A percentile compares a stretch with the other conserved stretches of the same genome.
Conservation (phyloP, 768 basidiomycete genomes). For the Guyanaporus albipodus region DNA sequence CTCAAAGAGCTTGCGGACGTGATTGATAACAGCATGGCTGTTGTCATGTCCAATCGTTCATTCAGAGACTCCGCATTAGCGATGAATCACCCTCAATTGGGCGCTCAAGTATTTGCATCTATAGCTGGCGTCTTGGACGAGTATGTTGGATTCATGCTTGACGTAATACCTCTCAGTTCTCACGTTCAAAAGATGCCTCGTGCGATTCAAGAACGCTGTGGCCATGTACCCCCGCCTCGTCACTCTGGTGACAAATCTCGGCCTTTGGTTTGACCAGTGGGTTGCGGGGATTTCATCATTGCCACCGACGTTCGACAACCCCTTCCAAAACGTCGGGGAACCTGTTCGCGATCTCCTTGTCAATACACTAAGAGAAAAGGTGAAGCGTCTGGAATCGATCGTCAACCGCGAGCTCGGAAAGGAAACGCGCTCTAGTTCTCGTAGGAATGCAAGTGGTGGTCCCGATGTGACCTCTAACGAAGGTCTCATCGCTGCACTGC, state of each 20-base stretch:
- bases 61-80: slow-evolving; percentile 26
- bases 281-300: slow-evolving; percentile 33
- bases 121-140: slow-evolving; percentile 48
- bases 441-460: background rate
- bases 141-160: slow-evolving; percentile 32
- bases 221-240: slow-evolving; percentile 43
- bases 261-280: slow-evolving; percentile 49
- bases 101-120: slow-evolving; percentile 42
- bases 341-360: slow-evolving; percentile 37
- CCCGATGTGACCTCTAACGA: slow-evolving; percentile 17
- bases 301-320: slow-evolving; percentile 45
- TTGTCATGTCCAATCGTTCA: slow-evolving; percentile 30
- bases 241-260: slow-evolving; percentile 39
- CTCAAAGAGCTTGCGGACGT: slow-evolving; percentile 38
- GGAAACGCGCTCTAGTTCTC: slow-evolving; percentile 23
- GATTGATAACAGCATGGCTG: slow-evolving; percentile 39
- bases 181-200: slow-evolving; percentile 41
- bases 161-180: slow-evolving; percentile 13
- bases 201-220: slow-evolving; percentile 55
- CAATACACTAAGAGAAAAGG: slow-evolving; percentile 26
- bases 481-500: slow-evolving; percentile 38
- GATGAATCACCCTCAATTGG: slow-evolving; percentile 25
- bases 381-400: slow-evolving; percentile 38
- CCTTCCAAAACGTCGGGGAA: slow-evolving; percentile 30
- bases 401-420: slow-evolving; percentile 47